Percentiles rank a stretch among this genome's conserved stretches.
These are phyloP conservation scores for Vaccinium vitisidaea DNA, from an alignment of 148 eudicot genomes.

Conservation along the genomic window DNA sequence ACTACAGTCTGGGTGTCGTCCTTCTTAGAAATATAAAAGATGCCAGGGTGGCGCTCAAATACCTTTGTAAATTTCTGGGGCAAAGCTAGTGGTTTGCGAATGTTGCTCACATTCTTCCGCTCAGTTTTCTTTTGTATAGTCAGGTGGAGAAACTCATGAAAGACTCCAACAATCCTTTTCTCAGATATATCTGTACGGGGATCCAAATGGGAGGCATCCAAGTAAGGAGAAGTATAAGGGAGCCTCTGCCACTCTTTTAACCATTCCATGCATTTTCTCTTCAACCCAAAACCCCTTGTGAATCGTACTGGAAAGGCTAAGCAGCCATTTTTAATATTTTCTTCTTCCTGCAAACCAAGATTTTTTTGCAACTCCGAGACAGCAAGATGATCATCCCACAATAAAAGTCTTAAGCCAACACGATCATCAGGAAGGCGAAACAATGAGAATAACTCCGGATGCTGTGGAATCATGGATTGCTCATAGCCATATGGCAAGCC, in stretches of 20 bases:
- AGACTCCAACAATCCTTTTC: constrained; percentile 80
- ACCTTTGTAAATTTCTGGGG: constrained; percentile 93
- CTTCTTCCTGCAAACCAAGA: constrained; percentile 24
- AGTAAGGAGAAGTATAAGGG: constrained; percentile 86
- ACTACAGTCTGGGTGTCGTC: constrained; percentile 70
- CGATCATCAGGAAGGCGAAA: constrained; percentile 67
- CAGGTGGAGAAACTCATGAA: constrained; percentile 88
- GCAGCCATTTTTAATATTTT: constrained; percentile 22
- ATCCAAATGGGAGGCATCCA: constrained; percentile 73
- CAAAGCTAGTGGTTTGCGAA: constrained; percentile 60
- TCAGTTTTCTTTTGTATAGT: constrained; percentile 62
- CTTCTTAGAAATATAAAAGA: constrained; percentile 81
- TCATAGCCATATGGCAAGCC: constrained; percentile 78
- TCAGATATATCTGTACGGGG: constrained; percentile 88
- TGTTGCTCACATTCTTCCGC: constrained; percentile 79
- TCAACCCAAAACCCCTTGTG: constrained; percentile 80
- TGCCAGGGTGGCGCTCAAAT: constrained; percentile 93
- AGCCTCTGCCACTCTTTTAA: constrained; percentile 88
- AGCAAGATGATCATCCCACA: constrained; percentile 60
- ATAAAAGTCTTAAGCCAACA: constrained; percentile 61
- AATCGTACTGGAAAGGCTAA: constrained; percentile 73
- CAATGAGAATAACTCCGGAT: constrained; percentile 46
- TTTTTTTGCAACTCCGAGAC: constrained; percentile 59
- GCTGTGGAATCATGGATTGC: constrained; percentile 36
- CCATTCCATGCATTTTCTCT: constrained; percentile 77